phyloP scores from a whole-genome alignment of 805 yeast species.

The Maudiozyma bulderi region DNA sequence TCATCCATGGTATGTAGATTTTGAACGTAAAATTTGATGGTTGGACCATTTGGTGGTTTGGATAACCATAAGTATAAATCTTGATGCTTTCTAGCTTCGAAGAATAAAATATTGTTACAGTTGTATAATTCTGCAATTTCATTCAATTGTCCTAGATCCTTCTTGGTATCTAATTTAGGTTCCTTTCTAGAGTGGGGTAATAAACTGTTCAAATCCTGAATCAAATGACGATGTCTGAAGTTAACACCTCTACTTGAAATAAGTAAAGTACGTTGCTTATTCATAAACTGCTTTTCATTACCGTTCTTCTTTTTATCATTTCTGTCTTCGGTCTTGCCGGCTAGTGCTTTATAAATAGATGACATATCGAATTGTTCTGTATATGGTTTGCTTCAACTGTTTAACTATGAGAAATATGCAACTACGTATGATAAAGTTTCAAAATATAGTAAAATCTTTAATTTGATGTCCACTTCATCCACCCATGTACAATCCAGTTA shows the following conservation, averaged over 20 bases:
- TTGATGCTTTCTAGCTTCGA: conserved; percentile 92
- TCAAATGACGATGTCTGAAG: conserved; percentile 88
- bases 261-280: conserved; percentile 79
- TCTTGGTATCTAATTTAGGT: conserved; percentile 89
- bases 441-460: too few relatives aligned
- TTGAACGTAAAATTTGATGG: conserved; percentile 85
- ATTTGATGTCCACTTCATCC: too few relatives aligned
- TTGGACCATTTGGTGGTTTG: conserved; percentile 97
- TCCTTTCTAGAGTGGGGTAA: conserved; percentile 95
- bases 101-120: conserved; percentile 89
- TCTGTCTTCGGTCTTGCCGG: conserved; percentile 34
- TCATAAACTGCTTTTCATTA: conserved; percentile 46
- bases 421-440: too few relatives aligned
- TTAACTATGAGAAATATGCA: background rate
- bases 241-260: conserved; percentile 94
- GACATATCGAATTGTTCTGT: conserved; percentile 38
- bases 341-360: conserved; percentile 60
- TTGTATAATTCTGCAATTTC: conserved; percentile 95
- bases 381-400: background rate
- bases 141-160: conserved; percentile 76
- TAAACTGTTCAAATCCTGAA: conserved; percentile 65
- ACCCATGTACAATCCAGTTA: too few relatives aligned
- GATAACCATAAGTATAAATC: conserved; percentile 92
- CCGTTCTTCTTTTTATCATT: conserved; percentile 19
- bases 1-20: conserved; percentile 95